A percentile compares a stretch with the other conserved stretches of the same genome.
Evolutionary conservation across 345 rosid species (phyloP).

Genomic region (Acer yangbiense): DNA sequence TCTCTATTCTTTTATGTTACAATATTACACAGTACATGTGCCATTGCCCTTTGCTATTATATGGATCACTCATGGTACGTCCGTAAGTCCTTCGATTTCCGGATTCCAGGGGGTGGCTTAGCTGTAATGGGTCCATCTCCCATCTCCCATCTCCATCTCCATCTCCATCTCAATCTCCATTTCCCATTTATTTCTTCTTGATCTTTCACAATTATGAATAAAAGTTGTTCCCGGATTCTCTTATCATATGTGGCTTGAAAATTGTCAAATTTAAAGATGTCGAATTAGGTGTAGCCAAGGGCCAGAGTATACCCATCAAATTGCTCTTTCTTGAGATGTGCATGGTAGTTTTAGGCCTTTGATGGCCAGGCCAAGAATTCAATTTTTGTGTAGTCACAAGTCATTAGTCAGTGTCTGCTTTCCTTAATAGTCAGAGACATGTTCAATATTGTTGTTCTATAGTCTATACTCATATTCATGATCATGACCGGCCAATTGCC

Average conservation of each 20-base stretch:
- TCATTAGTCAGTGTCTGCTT: not conserved
- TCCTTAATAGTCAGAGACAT: not conserved
- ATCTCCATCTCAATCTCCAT: not conserved
- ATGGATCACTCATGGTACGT: slow-evolving; percentile 8
- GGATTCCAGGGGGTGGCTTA: slow-evolving; percentile 2
- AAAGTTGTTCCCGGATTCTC: not conserved
- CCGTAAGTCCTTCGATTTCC: slow-evolving; percentile 17
- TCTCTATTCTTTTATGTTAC: not conserved
- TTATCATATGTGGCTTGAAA: not conserved
- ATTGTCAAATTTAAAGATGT: not conserved
- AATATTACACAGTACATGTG: slow-evolving; percentile 16
- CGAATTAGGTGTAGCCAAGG: not conserved
- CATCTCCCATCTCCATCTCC: not conserved
- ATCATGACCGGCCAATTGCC: not conserved
- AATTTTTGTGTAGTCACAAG: not conserved
- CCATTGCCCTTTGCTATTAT: not conserved
- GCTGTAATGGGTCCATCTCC: slow-evolving; percentile 24
- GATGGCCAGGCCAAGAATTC: not conserved
- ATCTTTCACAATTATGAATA: not conserved
- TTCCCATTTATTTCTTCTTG: not conserved
- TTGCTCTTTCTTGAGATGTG: not conserved
- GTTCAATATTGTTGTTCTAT: slow-evolving; percentile 1
- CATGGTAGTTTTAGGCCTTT: not conserved
- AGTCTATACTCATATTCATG: not conserved
- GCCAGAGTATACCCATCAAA: not conserved